phyloP scores from a whole-genome alignment of 495 filamentous ascomycete genomes.

The Emericellopsis terricola region DNA sequence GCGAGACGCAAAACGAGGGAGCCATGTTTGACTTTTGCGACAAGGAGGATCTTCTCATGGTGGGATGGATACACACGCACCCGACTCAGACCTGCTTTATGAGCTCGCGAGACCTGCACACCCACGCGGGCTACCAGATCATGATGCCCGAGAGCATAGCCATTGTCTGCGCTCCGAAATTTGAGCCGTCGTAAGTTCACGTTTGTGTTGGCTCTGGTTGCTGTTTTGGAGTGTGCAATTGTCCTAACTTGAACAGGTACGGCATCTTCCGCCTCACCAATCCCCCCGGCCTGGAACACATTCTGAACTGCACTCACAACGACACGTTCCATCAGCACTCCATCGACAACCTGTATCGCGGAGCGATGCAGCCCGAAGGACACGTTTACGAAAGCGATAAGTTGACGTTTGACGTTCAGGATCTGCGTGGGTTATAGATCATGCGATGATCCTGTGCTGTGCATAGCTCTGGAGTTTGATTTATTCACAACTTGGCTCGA shows the following conservation, averaged over 20 bases:
- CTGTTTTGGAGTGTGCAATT: neutral
- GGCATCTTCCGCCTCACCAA: conserved; percentile 86
- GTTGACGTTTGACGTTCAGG: conserved; percentile 60
- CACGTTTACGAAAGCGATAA: conserved; percentile 70
- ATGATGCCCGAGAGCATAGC: conserved; percentile 93
- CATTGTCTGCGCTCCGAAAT: conserved; percentile 84
- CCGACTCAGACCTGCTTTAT: conserved; percentile 95
- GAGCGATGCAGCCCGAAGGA: conserved; percentile 54
- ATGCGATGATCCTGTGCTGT: too few species aligned
- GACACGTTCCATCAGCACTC: conserved; percentile 62
- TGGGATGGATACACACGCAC: conserved; percentile 98
- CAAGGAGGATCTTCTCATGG: conserved; percentile 64
- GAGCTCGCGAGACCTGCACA: conserved; percentile 86
- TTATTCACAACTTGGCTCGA: too few species aligned
- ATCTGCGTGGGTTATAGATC: too few species aligned
- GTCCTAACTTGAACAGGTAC: conserved; percentile 33
- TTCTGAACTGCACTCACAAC: conserved; percentile 54
- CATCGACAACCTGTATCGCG: conserved; percentile 59
- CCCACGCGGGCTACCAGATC: conserved; percentile 79
- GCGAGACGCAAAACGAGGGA: conserved; percentile 75
- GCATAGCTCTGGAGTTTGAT: too few species aligned
- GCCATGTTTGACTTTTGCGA: conserved; percentile 77
- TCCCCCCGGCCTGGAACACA: conserved; percentile 68
- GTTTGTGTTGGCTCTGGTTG: too few species aligned
- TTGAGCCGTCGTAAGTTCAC: conserved; percentile 47